Evolutionary conservation across 129 eudicot genomes (phyloP), one percentile per base, ranked within the genome.

Genomic region (Helichrysum umbraculigerum): DNA sequence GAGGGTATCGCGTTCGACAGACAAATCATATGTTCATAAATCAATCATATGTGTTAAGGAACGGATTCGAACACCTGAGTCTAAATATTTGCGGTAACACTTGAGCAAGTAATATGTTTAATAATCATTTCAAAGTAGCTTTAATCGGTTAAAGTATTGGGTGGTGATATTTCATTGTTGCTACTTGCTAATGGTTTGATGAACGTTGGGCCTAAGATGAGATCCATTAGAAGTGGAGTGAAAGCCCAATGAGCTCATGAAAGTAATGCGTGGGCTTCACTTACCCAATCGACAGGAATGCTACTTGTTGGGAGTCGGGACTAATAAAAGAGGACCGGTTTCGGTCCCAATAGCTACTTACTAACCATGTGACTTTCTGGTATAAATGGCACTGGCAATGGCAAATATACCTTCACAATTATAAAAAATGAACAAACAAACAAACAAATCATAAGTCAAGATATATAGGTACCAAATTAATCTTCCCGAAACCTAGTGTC

Each of bases 241-340:
- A 47, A 47, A 47, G n/a, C 54, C 54, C 54, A 47, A 14, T 47
- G 54, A 47, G 54, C 54, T 47, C 17, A 47, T 47, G 54, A 47
- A 47, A 47, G 54, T 14, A 14, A 12, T 47, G 5, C 14, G 5
- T 47, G 17, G 54, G n/a, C 54, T 47, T 47, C 54, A 47, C 5
- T 47, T 47, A 3, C 16, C 52, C 52, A 12, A 59, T 59, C 17
- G 60, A 29, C 30, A 60, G 30, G 60, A 50, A 68, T n/a, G 59
- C 34, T 68, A 68, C 33, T 68, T 68, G 21, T 21, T 11, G 59
- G 25, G 25, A 42, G 28, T 60, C 28, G 69, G 78, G 78, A 73
- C 78, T 59, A 28, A 22, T 15, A 9, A 4, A 50, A 69, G 22
- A 69, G 73, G 57, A 51, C 51, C 35, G 22, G 50, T 11, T 5